Conservation (phyloP, 2,329 filamentous ascomycete genomes). For the Bimuria novae-zelandiae region DNA sequence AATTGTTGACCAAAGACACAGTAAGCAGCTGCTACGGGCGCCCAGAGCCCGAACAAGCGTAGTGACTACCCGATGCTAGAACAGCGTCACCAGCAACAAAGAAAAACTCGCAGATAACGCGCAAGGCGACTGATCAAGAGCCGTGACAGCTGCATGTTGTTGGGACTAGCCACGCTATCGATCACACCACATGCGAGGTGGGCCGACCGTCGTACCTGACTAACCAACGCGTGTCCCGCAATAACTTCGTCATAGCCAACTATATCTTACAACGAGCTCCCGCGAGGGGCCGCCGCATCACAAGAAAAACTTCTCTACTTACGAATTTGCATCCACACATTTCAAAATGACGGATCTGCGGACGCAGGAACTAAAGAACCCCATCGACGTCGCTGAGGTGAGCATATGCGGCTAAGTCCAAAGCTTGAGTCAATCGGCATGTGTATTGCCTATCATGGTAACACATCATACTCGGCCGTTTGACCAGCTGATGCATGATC, state of each 20-base stretch:
- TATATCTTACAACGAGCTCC: constrained; percentile 13
- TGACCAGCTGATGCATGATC: no score
- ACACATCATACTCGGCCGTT: not conserved
- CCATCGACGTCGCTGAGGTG: constrained; percentile 62
- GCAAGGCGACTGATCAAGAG: not conserved
- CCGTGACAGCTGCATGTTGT: constrained; percentile 1
- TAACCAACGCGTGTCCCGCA: constrained; percentile 3
- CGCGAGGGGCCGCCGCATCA: constrained; percentile 2
- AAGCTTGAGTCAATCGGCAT: no score
- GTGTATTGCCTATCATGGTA: no score
- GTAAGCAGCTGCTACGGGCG: no score
- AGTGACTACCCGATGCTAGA: no score
- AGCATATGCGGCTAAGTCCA: no score
- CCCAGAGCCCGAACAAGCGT: no score
- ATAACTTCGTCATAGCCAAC: constrained; percentile 10
- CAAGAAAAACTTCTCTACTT: constrained; percentile 10
- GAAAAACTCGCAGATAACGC: not conserved
- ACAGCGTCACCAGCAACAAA: not conserved
- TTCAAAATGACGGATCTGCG: constrained; percentile 47
- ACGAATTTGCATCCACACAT: not conserved
- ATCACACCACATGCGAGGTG: constrained; percentile 6
- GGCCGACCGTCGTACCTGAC: constrained; percentile 3
- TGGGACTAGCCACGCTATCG: not conserved
- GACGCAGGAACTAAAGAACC: constrained; percentile 49
- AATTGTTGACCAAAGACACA: not conserved